Evolutionary conservation across 2,329 filamentous ascomycete genomes (phyloP).

Genomic region (Diaporthe ampelina): DNA sequence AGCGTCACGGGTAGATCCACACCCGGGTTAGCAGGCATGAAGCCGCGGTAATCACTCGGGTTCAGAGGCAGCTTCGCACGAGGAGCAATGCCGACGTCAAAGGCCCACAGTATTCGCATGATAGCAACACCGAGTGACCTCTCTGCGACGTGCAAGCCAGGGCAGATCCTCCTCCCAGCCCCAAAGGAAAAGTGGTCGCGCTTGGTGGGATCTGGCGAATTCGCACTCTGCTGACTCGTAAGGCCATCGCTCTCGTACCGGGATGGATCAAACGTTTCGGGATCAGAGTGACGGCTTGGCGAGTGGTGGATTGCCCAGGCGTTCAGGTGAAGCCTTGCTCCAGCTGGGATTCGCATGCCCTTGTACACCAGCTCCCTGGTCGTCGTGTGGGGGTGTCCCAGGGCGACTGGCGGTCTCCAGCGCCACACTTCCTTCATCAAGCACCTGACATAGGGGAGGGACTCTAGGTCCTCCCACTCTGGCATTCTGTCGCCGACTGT

Average conservation of each 20-base stretch:
- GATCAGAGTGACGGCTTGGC: conserved; percentile 55
- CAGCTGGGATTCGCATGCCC: conserved; percentile 61
- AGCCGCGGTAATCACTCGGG: neutral
- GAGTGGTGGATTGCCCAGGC: conserved; percentile 63
- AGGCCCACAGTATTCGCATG: conserved; percentile 64
- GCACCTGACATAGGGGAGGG: conserved; percentile 58
- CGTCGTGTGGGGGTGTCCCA: conserved; percentile 57
- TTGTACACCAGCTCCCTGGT: conserved; percentile 59
- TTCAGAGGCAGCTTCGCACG: conserved; percentile 10
- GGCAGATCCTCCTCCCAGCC: conserved; percentile 69
- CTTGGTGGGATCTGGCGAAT: conserved; percentile 48
- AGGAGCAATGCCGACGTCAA: conserved; percentile 44
- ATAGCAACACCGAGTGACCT: conserved; percentile 62
- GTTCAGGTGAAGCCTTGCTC: conserved; percentile 59
- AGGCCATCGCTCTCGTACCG: conserved; percentile 48
- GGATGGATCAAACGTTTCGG: conserved; percentile 57
- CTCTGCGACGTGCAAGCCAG: conserved; percentile 68
- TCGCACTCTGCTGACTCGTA: neutral
- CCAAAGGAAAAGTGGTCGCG: conserved; percentile 69
- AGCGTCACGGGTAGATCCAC: conserved; percentile 18
- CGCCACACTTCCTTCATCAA: conserved; percentile 59
- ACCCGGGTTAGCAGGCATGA: neutral
- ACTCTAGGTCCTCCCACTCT: conserved; percentile 52
- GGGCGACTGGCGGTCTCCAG: conserved; percentile 58
- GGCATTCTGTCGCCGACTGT: conserved; percentile 58